Percentiles rank a stretch among this genome's conserved stretches.
Evolutionary conservation across 352 stramenopile species (phyloP).

Genomic region (Phytophthora palmivora): DNA sequence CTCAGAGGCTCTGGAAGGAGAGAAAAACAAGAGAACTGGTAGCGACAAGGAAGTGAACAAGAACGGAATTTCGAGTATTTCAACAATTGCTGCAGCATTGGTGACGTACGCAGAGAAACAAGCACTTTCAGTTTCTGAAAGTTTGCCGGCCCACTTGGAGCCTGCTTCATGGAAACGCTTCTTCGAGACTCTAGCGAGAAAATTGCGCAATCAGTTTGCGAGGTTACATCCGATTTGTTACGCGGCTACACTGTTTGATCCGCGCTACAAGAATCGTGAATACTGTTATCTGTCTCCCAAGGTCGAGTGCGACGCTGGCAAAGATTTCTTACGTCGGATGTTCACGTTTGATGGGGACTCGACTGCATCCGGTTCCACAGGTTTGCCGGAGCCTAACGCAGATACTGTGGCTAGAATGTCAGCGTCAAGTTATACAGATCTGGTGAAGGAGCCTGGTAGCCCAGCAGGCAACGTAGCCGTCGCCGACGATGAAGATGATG

Average conservation of each 20-base stretch:
- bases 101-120: conserved; percentile 78
- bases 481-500: conserved; percentile 72
- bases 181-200: conserved; percentile 60
- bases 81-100: conserved; percentile 74
- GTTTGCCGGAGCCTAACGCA: conserved; percentile 16
- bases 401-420: conserved; percentile 32
- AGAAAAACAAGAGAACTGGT: conserved; percentile 75
- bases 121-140: conserved; percentile 34
- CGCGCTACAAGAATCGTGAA: conserved; percentile 83
- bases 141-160: conserved; percentile 42
- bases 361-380: conserved; percentile 20
- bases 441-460: conserved; percentile 35
- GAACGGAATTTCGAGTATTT: conserved; percentile 76
- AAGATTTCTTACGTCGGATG: conserved; percentile 62
- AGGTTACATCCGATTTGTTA: conserved; percentile 63
- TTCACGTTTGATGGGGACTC: conserved; percentile 49
- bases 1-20: conserved; percentile 72
- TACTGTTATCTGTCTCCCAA: conserved; percentile 76
- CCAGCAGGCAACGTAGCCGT: conserved; percentile 25
- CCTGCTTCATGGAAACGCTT: conserved; percentile 66
- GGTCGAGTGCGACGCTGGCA: conserved; percentile 59
- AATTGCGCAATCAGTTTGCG: conserved; percentile 64
- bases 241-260: conserved; percentile 77
- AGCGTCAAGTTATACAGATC: conserved; percentile 32
- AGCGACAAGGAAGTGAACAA: conserved; percentile 85